These are phyloP conservation scores for Teunomyces panamensis DNA, from an alignment of 805 yeast genomes.

Conservation along the genomic window DNA sequence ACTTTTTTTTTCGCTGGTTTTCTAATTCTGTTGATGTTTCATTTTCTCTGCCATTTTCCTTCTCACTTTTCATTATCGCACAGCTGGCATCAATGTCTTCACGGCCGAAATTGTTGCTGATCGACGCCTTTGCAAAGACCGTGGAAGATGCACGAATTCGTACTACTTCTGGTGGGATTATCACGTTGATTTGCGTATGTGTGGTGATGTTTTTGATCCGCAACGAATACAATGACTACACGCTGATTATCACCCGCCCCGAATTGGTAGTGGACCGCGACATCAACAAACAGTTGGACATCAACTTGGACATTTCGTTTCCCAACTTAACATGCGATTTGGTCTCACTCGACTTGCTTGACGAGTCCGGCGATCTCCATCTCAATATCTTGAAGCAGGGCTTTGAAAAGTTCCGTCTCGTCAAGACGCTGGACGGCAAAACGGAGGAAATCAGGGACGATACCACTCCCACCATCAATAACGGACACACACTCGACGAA, in stretches of 20 bases:
- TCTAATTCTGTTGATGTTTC: too few species aligned
- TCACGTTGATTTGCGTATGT: conserved; percentile 67
- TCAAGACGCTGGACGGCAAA: conserved; percentile 44
- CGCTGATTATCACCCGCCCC: conserved; percentile 65
- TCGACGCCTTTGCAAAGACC: conserved; percentile 92
- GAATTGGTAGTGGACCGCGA: conserved; percentile 88
- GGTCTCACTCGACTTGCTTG: conserved; percentile 81
- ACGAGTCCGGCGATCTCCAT: conserved; percentile 81
- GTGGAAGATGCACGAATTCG: conserved; percentile 89
- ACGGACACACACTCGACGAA: conserved; percentile 24
- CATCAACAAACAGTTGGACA: conserved; percentile 67
- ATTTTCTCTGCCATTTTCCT: too few species aligned
- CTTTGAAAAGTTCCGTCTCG: conserved; percentile 66
- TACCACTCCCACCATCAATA: conserved; percentile 18
- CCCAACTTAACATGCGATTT: conserved; percentile 84
- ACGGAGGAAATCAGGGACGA: conserved; percentile 29
- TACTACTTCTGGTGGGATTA: conserved; percentile 87
- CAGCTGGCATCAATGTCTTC: conserved; percentile 11
- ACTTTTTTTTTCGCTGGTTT: too few species aligned
- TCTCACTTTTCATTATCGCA: too few species aligned
- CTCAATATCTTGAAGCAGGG: conserved; percentile 68
- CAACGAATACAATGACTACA: conserved; percentile 76
- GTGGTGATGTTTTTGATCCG: conserved; percentile 61
- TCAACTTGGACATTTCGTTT: conserved; percentile 78
- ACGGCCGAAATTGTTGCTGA: conserved; percentile 48